These are phyloP conservation scores for Nidularia sp. DNA, from an alignment of 768 basidiomycete species.

Conservation along the genomic window DNA sequence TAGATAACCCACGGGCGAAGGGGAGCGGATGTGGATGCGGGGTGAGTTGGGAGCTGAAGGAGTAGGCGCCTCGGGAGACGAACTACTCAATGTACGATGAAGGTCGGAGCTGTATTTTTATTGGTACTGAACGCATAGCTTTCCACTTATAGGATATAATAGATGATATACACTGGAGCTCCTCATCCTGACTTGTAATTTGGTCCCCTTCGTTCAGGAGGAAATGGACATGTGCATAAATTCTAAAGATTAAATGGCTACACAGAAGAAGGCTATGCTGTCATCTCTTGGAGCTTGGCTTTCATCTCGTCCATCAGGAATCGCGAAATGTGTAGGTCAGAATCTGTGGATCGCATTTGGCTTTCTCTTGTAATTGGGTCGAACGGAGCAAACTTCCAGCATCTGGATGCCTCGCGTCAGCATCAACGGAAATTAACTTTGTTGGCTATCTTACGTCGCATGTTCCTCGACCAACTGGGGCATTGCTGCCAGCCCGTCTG, in stretches of 20 bases:
- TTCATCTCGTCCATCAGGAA: too few relatives aligned
- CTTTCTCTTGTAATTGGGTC: constrained; percentile 14
- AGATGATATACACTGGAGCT: too few relatives aligned
- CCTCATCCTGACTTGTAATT: too few relatives aligned
- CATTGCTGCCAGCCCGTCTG: constrained; percentile 16
- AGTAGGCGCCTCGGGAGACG: constrained; percentile 12
- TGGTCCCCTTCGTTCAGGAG: too few relatives aligned
- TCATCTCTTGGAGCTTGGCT: too few relatives aligned
- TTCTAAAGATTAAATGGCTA: too few relatives aligned
- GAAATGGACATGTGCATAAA: too few relatives aligned
- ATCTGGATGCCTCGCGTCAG: constrained; percentile 5
- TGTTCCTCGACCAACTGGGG: constrained; percentile 15
- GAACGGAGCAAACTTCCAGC: constrained; percentile 20
- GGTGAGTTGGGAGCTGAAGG: constrained; percentile 89
- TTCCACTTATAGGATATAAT: too few relatives aligned
- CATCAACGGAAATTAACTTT: not conserved
- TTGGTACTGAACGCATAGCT: too few relatives aligned
- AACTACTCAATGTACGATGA: not conserved
- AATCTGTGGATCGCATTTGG: too few relatives aligned
- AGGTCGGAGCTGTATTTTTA: not conserved
- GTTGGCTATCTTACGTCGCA: constrained; percentile 10
- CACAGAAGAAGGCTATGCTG: too few relatives aligned
- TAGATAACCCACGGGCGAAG: constrained; percentile 87
- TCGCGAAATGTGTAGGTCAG: too few relatives aligned
- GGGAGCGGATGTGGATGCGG: constrained; percentile 93